Percentiles rank a stretch among this genome's conserved stretches.
phyloP scores from a whole-genome alignment of 331 rosid species.

The Arachis monticola region DNA sequence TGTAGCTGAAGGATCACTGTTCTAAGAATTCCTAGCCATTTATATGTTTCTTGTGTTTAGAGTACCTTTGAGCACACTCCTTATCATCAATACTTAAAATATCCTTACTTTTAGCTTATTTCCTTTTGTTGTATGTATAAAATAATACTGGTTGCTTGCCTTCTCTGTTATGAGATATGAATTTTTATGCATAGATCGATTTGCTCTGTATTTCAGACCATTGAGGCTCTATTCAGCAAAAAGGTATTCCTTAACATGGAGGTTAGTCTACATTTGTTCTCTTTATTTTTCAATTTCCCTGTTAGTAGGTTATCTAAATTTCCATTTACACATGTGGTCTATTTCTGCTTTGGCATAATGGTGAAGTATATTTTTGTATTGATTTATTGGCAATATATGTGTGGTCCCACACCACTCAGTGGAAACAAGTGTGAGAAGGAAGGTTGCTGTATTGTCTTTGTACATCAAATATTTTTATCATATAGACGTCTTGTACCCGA shows the following conservation, averaged over 20 bases:
- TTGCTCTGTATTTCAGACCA: conserved; percentile 65
- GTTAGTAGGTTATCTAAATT: conserved; percentile 29
- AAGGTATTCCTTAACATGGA: no score
- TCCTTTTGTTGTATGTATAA: conserved; percentile 28
- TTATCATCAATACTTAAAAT: conserved; percentile 22
- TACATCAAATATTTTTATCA: no score
- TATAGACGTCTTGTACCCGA: no score
- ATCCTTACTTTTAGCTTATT: conserved; percentile 9
- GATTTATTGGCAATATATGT: conserved; percentile 1
- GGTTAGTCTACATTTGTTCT: conserved; percentile 56
- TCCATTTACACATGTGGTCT: conserved; percentile 6
- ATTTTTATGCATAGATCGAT: neutral
- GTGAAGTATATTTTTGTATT: conserved; percentile 3
- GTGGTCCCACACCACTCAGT: neutral
- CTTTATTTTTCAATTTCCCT: conserved; percentile 10
- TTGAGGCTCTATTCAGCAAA: conserved; percentile 90
- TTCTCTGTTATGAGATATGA: conserved; percentile 18
- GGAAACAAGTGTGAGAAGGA: conserved; percentile 5
- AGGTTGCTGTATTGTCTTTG: no score
- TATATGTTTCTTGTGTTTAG: conserved; percentile 24
- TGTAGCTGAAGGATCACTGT: conserved; percentile 9
- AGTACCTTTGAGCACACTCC: conserved; percentile 18
- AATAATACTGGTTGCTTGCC: conserved; percentile 11
- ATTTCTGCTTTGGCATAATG: conserved; percentile 26
- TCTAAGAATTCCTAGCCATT: conserved; percentile 5